Base-by-base conservation (phyloP, 139 green algal genomes). In the Astrephomene gubernaculifera region DNA sequence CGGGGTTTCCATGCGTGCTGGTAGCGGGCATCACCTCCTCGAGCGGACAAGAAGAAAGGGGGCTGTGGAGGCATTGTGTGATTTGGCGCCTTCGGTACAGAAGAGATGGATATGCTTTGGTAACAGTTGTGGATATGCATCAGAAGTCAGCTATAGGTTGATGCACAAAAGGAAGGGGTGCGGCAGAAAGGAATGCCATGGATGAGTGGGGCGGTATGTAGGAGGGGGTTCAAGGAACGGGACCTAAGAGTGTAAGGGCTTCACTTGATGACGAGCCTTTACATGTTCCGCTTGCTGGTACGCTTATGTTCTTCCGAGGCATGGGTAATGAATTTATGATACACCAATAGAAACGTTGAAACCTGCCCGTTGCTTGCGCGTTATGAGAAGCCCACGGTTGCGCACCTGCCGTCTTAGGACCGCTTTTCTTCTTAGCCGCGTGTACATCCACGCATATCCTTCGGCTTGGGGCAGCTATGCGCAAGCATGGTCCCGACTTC, bases 331-430 rank as follows among this genome's bases (percentile, higher is more conserved):
- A n/a, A n/a, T n/a, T n/a, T n/a, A n/a, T n/a, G n/a, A n/a, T n/a
- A n/a, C n/a, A n/a, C n/a, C n/a, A n/a, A n/a, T n/a, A n/a, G n/a
- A n/a, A n/a, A 39, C 22, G 61, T 31, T 19, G 4, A 7, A 8
- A 39, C 6, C 4, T 9, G 27, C 61, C 22, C 61, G 7, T 39
- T 14, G 8, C n/a, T n/a, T n/a, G n/a, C n/a, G n/a, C n/a, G n/a
- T n/a, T n/a, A n/a, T n/a, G n/a, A n/a, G n/a, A n/a, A n/a, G n/a
- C n/a, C n/a, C n/a, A n/a, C n/a, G n/a, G 39, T 17, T 29, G 41
- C 73, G 31, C 63, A 82, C 75, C 75, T 61, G 75, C 38, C 1
- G 75, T 82, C 57, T 82, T 82, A 39, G 75, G 57, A 7, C 75
- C 75, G 29, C 24, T 61, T 5, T 82, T 82, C 53, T 82, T 82